These are phyloP conservation scores for Castanopsis chinensis DNA, from an alignment of 306 rosid genomes.

Conservation along the genomic window DNA sequence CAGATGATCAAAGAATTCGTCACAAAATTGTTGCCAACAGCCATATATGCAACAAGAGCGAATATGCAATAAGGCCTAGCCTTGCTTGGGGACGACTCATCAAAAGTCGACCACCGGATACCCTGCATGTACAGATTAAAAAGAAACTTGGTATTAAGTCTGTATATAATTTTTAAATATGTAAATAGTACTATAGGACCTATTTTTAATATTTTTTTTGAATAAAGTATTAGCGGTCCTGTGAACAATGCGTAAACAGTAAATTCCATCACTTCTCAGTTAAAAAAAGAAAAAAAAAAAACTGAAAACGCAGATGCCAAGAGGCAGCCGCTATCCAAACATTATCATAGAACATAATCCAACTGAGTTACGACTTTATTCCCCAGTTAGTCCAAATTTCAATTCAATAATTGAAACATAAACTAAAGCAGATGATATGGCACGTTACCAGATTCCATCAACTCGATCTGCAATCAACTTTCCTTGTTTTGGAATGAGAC, in stretches of 20 bases:
- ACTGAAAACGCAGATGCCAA: too few relatives aligned
- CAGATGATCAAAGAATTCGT: conserved; percentile 23
- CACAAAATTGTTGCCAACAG: conserved; percentile 75
- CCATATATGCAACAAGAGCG: conserved; percentile 82
- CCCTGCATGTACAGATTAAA: conserved; percentile 59
- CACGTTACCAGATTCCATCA: conserved; percentile 89
- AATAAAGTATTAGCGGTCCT: too few relatives aligned
- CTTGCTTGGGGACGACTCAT: conserved; percentile 94
- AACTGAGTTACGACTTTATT: too few relatives aligned
- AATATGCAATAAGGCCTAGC: conserved; percentile 78
- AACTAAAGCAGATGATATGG: conserved; percentile 4
- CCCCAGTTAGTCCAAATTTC: too few relatives aligned
- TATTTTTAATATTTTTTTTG: too few relatives aligned
- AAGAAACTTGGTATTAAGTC: neutral
- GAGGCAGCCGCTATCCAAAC: too few relatives aligned
- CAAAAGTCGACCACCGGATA: conserved; percentile 78
- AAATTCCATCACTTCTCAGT: too few relatives aligned
- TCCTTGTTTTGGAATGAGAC: conserved; percentile 87
- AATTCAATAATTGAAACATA: neutral
- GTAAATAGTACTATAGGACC: too few relatives aligned
- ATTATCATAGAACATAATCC: too few relatives aligned
- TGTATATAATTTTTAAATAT: too few relatives aligned
- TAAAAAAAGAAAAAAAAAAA: too few relatives aligned
- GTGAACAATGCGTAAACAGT: too few relatives aligned
- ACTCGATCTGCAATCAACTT: conserved; percentile 85